Base-by-base conservation (phyloP, 768 basidiomycete genomes). In the Chalciporus pseudorubinellus region DNA sequence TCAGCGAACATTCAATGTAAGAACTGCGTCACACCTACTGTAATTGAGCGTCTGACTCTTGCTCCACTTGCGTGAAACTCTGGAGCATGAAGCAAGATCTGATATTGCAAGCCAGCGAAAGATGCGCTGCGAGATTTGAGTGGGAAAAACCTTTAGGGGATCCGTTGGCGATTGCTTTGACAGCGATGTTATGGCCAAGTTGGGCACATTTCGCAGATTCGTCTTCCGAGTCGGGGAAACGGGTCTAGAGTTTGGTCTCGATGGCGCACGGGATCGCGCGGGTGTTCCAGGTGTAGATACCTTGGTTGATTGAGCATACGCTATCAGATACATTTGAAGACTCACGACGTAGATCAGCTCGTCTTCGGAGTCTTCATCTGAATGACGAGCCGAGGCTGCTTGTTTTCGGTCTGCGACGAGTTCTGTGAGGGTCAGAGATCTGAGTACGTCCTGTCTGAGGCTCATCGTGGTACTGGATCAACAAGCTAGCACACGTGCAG, bases 11-110 rank as follows among this genome's bases (percentile, higher is more conserved):
- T 4, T 22, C n/a, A 6, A 11, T 1, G 33, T 34, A 11, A 46
- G 28, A 8, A 14, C 24, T 4, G 19, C 9, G 18, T 1, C 55
- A 64, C 77, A 64, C 77, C 49, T 53, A 90, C 94, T 85, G 65
- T 95, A 95, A 69, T 97, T 97, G 53, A 95, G 67, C 0, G 92
- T 89, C 72, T 94, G 91, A 56, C 90, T 93, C 65, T 83, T 83
- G 52, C 77, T 80, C 94, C 94, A 97, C 70, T 92, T 89, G 68
- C 80, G 85, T 42, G 82, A 91, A 5, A 95, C 92, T 29, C 85
- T 70, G 20, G 92, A 80, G 61, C 91, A 94, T 48, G 80, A 77
- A 4, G 89, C 85, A 34, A 95, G 78, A 49, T 91, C 84, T 51
- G 70, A 69, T 24, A 87, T 71, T 12, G 79, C 69, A 6, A 97